phyloP scores from a whole-genome alignment of 176 grass and related monocot genomes.

The Pontederia crassipes region DNA sequence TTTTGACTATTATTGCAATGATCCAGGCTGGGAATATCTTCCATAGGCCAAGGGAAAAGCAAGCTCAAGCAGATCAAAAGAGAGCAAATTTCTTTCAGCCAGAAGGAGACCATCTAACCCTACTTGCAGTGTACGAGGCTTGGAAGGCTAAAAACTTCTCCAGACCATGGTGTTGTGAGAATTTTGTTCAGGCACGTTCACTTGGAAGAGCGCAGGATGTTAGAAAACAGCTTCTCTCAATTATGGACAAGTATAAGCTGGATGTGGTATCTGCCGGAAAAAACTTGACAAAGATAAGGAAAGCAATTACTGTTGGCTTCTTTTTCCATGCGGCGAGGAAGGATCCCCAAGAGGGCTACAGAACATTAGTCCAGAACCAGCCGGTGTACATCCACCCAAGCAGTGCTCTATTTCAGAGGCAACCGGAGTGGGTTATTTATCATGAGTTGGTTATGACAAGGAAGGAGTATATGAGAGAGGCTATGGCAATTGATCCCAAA shows the following conservation, averaged over 20 bases:
- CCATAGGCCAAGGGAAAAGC: constrained; percentile 87
- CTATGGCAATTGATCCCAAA: constrained; percentile 67
- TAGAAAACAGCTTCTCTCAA: constrained; percentile 85
- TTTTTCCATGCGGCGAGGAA: constrained; percentile 80
- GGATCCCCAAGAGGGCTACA: constrained; percentile 85
- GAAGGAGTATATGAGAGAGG: constrained; percentile 87
- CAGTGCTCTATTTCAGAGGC: constrained; percentile 79
- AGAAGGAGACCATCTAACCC: constrained; percentile 86
- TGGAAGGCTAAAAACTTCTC: constrained; percentile 97
- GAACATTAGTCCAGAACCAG: constrained; percentile 83
- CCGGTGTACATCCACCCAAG: constrained; percentile 84
- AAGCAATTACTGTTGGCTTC: constrained; percentile 83
- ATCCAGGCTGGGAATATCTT: constrained; percentile 93
- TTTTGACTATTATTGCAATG: constrained; percentile 94
- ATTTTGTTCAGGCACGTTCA: constrained; percentile 83
- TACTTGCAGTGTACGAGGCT: constrained; percentile 93
- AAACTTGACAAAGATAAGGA: constrained; percentile 87
- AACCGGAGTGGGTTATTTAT: constrained; percentile 91
- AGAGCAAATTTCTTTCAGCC: constrained; percentile 89
- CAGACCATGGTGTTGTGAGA: constrained; percentile 94
- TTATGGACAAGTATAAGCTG: constrained; percentile 97
- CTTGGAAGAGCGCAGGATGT: constrained; percentile 85
- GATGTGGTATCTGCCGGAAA: constrained; percentile 70
- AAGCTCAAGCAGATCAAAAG: constrained; percentile 87
- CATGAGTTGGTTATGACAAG: constrained; percentile 88